Percentiles rank a stretch among this genome's conserved stretches.
These are phyloP conservation scores for Parsonsia alboflavescens DNA, from an alignment of 257 asterid species.

Conservation along the genomic window DNA sequence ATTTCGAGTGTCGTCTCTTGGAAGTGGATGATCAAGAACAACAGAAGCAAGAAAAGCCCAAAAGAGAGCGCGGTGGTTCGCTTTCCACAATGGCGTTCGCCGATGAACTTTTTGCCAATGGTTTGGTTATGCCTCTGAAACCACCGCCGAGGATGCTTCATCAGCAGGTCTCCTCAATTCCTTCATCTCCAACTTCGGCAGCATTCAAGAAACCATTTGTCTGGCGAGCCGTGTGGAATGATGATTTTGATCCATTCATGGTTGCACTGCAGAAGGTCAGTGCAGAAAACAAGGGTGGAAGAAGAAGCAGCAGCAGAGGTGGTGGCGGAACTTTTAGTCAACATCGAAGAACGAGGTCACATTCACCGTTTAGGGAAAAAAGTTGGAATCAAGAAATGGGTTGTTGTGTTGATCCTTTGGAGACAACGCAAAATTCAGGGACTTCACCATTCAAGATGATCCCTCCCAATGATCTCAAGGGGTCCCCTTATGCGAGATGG, in stretches of 20 bases:
- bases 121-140: slow-evolving; percentile 64
- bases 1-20: slow-evolving; percentile 11
- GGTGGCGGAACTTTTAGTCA: background rate
- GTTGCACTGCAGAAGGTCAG: slow-evolving; percentile 61
- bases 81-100: slow-evolving; percentile 62
- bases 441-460: slow-evolving; percentile 18
- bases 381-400: slow-evolving; percentile 3
- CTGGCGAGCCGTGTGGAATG: slow-evolving; percentile 35
- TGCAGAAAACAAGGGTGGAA: slow-evolving; percentile 52
- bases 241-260: slow-evolving; percentile 54
- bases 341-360: slow-evolving; percentile 53
- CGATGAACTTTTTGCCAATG: slow-evolving; percentile 57
- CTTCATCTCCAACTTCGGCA: slow-evolving; percentile 43
- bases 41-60: slow-evolving; percentile 4
- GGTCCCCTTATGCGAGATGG: slow-evolving; percentile 65
- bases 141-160: slow-evolving; percentile 76
- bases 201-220: slow-evolving; percentile 46
- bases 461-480: slow-evolving; percentile 48
- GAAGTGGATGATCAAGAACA: background rate
- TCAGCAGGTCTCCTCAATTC: slow-evolving; percentile 23
- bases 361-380: slow-evolving; percentile 39
- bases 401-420: slow-evolving; percentile 5
- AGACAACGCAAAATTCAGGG: slow-evolving; percentile 16
- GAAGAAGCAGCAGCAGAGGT: slow-evolving; percentile 8
- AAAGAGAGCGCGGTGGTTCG: slow-evolving; percentile 37